phyloP scores from a whole-genome alignment of 106 monocot species.

The Allium fistulosum region DNA sequence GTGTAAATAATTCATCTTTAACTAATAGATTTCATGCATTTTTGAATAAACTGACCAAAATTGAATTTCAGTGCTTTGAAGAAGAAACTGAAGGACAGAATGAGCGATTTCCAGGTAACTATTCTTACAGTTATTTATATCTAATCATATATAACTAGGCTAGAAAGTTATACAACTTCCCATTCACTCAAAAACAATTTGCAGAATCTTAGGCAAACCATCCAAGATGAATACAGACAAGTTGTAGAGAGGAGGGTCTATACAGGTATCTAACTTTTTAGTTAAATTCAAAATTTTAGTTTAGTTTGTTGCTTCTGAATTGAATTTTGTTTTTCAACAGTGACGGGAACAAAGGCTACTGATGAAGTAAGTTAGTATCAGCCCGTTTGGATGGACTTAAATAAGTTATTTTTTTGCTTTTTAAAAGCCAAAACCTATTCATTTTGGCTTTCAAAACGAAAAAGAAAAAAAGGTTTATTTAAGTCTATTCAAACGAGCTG shows the following conservation, averaged over 20 bases:
- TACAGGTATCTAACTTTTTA: constrained; percentile 26
- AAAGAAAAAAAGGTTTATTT: too few relatives aligned
- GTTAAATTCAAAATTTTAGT: not conserved
- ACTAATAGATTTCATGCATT: not conserved
- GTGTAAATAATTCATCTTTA: constrained; percentile 18
- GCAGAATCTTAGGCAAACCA: constrained; percentile 50
- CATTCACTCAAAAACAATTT: not conserved
- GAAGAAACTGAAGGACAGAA: constrained; percentile 44
- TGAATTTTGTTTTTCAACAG: constrained; percentile 15
- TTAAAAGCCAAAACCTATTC: too few relatives aligned
- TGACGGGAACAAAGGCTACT: constrained; percentile 41
- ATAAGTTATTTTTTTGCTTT: too few relatives aligned
- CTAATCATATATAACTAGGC: not conserved
- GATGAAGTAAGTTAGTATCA: constrained; percentile 28
- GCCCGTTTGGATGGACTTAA: too few relatives aligned
- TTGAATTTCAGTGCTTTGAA: constrained; percentile 40
- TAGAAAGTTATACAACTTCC: not conserved
- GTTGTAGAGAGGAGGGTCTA: constrained; percentile 49
- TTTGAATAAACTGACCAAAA: too few relatives aligned
- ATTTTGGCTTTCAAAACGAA: too few relatives aligned
- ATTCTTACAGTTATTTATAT: not conserved
- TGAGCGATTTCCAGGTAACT: constrained; percentile 49
- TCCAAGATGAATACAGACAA: constrained; percentile 58
- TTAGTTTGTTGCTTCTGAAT: too few relatives aligned
- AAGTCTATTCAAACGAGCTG: not conserved